These are phyloP conservation scores for Cucurbita ficifolia DNA, from an alignment of 306 rosid genomes.

Conservation along the genomic window DNA sequence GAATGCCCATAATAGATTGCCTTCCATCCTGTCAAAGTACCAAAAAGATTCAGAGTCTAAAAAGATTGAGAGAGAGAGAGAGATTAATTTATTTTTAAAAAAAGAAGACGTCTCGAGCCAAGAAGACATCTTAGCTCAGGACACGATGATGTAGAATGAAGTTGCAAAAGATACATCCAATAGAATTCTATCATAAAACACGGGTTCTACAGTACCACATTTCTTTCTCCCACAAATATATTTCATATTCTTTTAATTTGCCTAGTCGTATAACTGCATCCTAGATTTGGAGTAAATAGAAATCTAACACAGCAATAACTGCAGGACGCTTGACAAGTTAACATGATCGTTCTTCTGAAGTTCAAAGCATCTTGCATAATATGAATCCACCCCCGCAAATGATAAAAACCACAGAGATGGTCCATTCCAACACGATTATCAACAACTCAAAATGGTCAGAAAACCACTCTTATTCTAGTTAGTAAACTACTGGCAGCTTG, in stretches of 20 bases:
- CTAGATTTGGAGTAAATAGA: neutral
- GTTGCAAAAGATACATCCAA: neutral
- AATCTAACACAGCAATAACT: neutral
- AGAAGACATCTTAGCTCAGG: neutral
- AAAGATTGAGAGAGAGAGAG: neutral
- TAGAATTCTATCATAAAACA: neutral
- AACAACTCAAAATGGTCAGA: neutral
- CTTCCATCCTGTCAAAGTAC: conserved; percentile 51
- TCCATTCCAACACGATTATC: neutral
- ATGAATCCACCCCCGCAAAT: neutral
- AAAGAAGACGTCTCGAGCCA: neutral
- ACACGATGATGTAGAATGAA: neutral
- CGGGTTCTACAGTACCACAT: neutral
- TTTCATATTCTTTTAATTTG: neutral
- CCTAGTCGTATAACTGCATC: neutral
- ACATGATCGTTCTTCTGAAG: neutral
- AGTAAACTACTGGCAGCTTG: neutral
- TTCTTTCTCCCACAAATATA: neutral
- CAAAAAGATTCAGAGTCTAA: neutral
- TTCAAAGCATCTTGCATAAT: neutral
- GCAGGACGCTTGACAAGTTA: neutral
- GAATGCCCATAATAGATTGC: conserved; percentile 57
- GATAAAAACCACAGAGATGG: neutral
- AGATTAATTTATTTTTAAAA: neutral
- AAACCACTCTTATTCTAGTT: neutral